phyloP scores from a whole-genome alignment of 169 alveolate genomes.

The Fabrea salina region DNA sequence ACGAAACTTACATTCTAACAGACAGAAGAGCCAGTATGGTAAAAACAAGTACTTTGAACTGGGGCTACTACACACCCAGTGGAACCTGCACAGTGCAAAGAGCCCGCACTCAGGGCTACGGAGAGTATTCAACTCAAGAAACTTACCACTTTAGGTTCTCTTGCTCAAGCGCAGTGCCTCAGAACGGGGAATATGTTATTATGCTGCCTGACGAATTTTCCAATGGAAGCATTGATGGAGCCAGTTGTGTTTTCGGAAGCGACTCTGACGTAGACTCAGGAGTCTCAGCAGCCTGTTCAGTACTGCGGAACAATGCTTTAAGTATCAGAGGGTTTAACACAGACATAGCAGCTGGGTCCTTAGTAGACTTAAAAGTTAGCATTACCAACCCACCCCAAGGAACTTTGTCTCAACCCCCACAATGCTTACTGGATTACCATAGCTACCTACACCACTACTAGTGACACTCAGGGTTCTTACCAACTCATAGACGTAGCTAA shows the following conservation, averaged over 20 bases:
- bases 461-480: not conserved
- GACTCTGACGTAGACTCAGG: conserved; percentile 3
- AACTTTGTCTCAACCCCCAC: not conserved
- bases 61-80: not conserved
- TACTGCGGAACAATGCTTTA: not conserved
- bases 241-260: not conserved
- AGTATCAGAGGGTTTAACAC: not conserved
- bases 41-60: not conserved
- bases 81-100: conserved; percentile 13
- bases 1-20: not conserved
- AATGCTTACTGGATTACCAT: not conserved
- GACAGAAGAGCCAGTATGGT: not conserved
- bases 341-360: not conserved
- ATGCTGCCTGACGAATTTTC: conserved; percentile 4
- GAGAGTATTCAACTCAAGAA: not conserved
- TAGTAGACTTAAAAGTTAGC: not conserved
- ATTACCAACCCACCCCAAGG: conserved; percentile 7
- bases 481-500: conserved; percentile 1
- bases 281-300: not conserved
- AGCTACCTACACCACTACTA: not conserved
- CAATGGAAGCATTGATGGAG: not conserved
- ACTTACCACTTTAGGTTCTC: not conserved
- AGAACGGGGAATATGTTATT: not conserved
- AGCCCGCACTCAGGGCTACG: not conserved
- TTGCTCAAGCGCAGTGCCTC: not conserved